Evolutionary conservation across 2,329 filamentous ascomycete genomes (phyloP), one percentile per base, ranked within the genome.

Genomic region (Geoglossum cookeanum): DNA sequence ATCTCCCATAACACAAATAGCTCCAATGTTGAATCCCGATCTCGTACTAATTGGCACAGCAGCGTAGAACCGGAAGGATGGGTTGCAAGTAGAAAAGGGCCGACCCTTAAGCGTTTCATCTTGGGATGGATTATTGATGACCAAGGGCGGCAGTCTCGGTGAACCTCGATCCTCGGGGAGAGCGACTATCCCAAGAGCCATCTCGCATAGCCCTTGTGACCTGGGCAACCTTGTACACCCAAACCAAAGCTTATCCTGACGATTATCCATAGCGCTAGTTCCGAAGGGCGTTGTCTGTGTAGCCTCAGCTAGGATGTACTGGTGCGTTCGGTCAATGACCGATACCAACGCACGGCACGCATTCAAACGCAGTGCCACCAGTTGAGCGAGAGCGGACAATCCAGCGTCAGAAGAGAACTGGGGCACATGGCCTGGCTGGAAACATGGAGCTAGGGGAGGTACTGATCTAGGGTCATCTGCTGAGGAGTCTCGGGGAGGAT

Each of bases 241-340:
- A 32, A 49, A 49, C 47, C 47, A 49, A 7, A 49, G 47, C 15
- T 49, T 22, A n/a, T 49, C 47, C 3, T 32, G 47, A 22, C 29
- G n/a, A 22, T 49, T 49, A 22, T 29, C n/a, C 22, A 49, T 15
- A 3, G 47, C 47, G 15, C 29, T 22, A 27, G 47, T 3, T 29
- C 29, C n/a, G 15, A 49, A 22, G 47, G 47, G 29, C 9, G 70
- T 61, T 0, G 69, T 70, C 58, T 67, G 68, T 2, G 74, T 75
- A 13, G 73, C 71, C 62, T 78, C 75, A n/a, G 74, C 73, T 15
- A 78, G 64, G 30, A 77, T 71, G 58, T 74, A 76, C 60, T 76
- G 74, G 22, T 66, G 68, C 7, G 73, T 68, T 22, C 70, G 68
- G 60, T 76, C 75, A 57, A 78, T 72, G 8, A 77, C 66, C 59